phyloP scores from a whole-genome alignment of 2,329 filamentous ascomycete species.

The Penicillium concentricum region DNA sequence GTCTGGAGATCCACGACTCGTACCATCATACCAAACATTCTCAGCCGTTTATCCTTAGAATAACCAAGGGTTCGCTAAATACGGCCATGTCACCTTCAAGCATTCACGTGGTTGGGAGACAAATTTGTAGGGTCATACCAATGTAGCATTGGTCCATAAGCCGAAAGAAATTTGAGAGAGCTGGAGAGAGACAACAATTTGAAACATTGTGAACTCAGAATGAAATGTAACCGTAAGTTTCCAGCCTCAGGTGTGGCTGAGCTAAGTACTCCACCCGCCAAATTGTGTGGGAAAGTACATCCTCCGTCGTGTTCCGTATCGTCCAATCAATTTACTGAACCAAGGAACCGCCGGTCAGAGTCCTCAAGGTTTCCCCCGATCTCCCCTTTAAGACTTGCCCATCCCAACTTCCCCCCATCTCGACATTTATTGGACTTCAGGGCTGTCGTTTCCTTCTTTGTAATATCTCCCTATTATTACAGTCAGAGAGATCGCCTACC shows the following conservation, averaged over 20 bases:
- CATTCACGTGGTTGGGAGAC: slow-evolving; percentile 10
- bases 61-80: slow-evolving; percentile 32
- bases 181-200: slow-evolving; percentile 9
- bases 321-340: slow-evolving; percentile 9
- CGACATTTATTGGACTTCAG: not conserved
- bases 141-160: not conserved
- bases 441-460: not conserved
- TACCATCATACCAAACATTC: slow-evolving; percentile 38
- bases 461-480: not conserved
- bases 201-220: slow-evolving; percentile 3
- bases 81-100: slow-evolving; percentile 35
- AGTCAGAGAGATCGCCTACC: not conserved
- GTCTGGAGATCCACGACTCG: slow-evolving; percentile 32
- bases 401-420: not conserved
- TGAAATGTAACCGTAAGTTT: slow-evolving; percentile 9
- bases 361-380: slow-evolving; percentile 8
- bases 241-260: slow-evolving; percentile 15
- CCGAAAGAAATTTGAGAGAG: not conserved
- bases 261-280: slow-evolving; percentile 12
- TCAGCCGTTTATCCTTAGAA: slow-evolving; percentile 17
- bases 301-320: slow-evolving; percentile 11
- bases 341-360: slow-evolving; percentile 12
- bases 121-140: slow-evolving; percentile 8
- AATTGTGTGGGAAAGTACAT: slow-evolving; percentile 10
- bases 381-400: slow-evolving; percentile 5